Percentiles rank a stretch among this genome's conserved stretches.
phyloP scores from a whole-genome alignment of 495 filamentous ascomycete genomes.

The Trichocladium antarcticum region DNA sequence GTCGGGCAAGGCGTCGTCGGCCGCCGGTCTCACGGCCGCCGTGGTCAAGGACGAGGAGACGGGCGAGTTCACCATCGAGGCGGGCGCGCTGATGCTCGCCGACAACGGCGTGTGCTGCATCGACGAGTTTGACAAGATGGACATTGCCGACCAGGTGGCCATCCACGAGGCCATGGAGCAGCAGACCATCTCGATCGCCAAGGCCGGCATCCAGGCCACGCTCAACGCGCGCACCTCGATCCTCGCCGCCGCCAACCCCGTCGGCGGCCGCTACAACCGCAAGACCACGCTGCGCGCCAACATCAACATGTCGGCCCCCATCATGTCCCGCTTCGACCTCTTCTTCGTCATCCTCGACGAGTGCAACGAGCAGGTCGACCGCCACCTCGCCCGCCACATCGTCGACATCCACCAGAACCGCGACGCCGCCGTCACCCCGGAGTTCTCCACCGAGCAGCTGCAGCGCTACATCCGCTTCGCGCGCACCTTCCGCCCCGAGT shows the following conservation, averaged over 20 bases:
- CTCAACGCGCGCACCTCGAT: slow-evolving; percentile 92
- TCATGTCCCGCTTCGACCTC: slow-evolving; percentile 97
- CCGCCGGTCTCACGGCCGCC: slow-evolving; percentile 92
- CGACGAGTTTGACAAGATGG: slow-evolving; percentile 99
- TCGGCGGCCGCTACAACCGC: slow-evolving; percentile 91
- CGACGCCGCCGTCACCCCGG: slow-evolving; percentile 79
- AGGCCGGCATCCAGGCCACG: slow-evolving; percentile 96
- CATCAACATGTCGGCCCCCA: slow-evolving; percentile 96
- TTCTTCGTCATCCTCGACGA: slow-evolving; percentile 99
- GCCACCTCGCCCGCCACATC: slow-evolving; percentile 86
- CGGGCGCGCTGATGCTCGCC: slow-evolving; percentile 94
- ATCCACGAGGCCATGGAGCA: slow-evolving; percentile 99
- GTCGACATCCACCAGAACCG: slow-evolving; percentile 87
- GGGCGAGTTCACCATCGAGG: slow-evolving; percentile 97
- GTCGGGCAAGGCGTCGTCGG: slow-evolving; percentile 93
- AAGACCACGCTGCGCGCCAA: slow-evolving; percentile 88
- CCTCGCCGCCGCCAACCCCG: slow-evolving; percentile 90
- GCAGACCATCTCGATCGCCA: slow-evolving; percentile 98
- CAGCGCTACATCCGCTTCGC: slow-evolving; percentile 98
- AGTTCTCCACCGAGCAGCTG: slow-evolving; percentile 92
- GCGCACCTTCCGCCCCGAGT: slow-evolving; percentile 85
- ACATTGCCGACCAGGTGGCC: slow-evolving; percentile 91
- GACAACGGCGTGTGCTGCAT: slow-evolving; percentile 97
- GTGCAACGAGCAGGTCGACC: slow-evolving; percentile 83
- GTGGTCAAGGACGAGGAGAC: slow-evolving; percentile 98